These are phyloP conservation scores for Cicer pinnatifidum DNA, from an alignment of 306 rosid species.

Conservation along the genomic window DNA sequence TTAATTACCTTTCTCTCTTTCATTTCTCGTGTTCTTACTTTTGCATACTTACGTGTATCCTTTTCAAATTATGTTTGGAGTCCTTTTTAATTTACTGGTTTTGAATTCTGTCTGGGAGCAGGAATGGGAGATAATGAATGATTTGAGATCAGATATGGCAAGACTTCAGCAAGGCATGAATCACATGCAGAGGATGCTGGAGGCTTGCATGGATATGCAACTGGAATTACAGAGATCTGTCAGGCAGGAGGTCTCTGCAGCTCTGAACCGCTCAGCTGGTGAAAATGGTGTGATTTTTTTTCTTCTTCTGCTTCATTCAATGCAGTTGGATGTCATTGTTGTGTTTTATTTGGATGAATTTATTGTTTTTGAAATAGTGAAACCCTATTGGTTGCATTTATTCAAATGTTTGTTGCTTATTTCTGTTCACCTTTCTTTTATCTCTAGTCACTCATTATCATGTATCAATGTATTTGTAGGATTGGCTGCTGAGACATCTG, in stretches of 20 bases:
- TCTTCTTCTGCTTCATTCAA: background rate
- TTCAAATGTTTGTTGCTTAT: constrained; percentile 16
- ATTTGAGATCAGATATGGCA: constrained; percentile 91
- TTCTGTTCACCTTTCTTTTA: constrained; percentile 5
- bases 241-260: constrained; percentile 98
- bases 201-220: constrained; percentile 99
- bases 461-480: constrained; percentile 55
- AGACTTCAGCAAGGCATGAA: constrained; percentile 99
- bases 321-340: background rate
- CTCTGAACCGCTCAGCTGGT: constrained; percentile 85
- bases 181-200: constrained; percentile 99
- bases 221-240: constrained; percentile 99
- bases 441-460: constrained; percentile 17
- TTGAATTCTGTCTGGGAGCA: constrained; percentile 50
- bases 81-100: constrained; percentile 35
- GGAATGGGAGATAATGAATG: constrained; percentile 99
- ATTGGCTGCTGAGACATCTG: constrained; percentile 81
- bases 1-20: constrained; percentile 11
- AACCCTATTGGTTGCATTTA: constrained; percentile 2
- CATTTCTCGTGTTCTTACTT: constrained; percentile 12
- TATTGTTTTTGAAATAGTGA: constrained; percentile 26
- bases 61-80: constrained; percentile 6
- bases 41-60: background rate
- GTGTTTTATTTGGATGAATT: constrained; percentile 32
- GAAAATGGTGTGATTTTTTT: constrained; percentile 64